phyloP scores from a whole-genome alignment of 2,329 filamentous ascomycete species.

The Trichoderma sp. region DNA sequence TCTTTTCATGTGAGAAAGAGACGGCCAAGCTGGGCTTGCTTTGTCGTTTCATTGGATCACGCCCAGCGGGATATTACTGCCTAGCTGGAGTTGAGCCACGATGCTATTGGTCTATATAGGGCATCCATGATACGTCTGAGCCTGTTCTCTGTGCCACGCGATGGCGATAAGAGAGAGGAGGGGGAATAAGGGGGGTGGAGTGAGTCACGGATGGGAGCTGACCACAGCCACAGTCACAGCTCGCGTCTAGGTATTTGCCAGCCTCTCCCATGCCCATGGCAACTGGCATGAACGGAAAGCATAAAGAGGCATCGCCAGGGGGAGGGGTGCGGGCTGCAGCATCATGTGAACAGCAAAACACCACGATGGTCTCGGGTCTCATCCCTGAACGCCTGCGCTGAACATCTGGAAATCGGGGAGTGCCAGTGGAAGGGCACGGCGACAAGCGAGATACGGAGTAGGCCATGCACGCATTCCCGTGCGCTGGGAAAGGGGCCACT shows the following conservation, averaged over 20 bases:
- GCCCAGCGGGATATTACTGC: not conserved
- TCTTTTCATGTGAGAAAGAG: not conserved
- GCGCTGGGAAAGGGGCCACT: constrained; percentile 21
- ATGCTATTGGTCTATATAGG: constrained; percentile 12
- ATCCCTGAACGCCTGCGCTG: constrained; percentile 6
- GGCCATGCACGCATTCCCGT: constrained; percentile 24
- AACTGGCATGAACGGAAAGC: constrained; percentile 1
- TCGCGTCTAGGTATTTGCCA: constrained; percentile 18
- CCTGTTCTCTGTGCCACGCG: constrained; percentile 19
- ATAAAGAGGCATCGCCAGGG: not conserved
- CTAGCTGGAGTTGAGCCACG: not conserved
- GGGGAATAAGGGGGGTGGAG: not conserved
- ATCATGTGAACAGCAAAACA: constrained; percentile 22
- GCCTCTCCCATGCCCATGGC: constrained; percentile 9
- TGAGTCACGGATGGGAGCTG: constrained; percentile 23
- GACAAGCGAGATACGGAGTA: constrained; percentile 21
- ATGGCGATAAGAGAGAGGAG: constrained; percentile 18
- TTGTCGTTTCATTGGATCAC: not conserved
- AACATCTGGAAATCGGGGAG: constrained; percentile 1
- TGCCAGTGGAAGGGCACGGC: constrained; percentile 11
- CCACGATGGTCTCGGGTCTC: not conserved
- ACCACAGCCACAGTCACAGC: constrained; percentile 22
- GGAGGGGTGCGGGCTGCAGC: not conserved
- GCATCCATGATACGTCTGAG: not conserved
- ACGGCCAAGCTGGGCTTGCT: not conserved